Evolutionary conservation across 495 filamentous ascomycete species (phyloP).

Genomic region (Aspergillus conjunctus): DNA sequence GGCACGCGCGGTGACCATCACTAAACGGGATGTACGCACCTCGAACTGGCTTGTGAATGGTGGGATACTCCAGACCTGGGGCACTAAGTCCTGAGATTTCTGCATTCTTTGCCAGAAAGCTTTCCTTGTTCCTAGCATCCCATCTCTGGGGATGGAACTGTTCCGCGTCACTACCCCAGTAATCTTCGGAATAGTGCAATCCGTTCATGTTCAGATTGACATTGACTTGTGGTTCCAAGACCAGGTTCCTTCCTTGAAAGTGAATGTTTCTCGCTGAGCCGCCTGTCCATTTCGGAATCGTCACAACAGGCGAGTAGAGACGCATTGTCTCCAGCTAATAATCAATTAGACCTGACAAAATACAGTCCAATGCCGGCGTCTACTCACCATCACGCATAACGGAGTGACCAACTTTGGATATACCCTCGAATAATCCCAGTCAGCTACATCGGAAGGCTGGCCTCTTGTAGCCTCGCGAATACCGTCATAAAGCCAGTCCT

Average conservation of each 20-base stretch:
- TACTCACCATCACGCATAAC: constrained; percentile 40
- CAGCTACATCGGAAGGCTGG: constrained; percentile 24
- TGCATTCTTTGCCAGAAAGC: constrained; percentile 26
- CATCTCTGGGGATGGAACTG: constrained; percentile 37
- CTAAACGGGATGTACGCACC: constrained; percentile 74
- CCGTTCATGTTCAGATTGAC: constrained; percentile 39
- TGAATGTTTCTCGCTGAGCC: constrained; percentile 16
- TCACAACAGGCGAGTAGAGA: constrained; percentile 39
- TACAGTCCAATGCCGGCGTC: background rate
- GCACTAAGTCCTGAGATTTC: constrained; percentile 16
- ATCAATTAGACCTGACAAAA: background rate
- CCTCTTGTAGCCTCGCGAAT: constrained; percentile 33
- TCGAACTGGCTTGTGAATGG: constrained; percentile 59
- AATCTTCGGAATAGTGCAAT: constrained; percentile 44
- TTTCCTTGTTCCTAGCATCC: constrained; percentile 25
- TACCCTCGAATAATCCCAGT: constrained; percentile 40
- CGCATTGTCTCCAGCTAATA: constrained; percentile 45
- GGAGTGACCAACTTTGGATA: constrained; percentile 41
- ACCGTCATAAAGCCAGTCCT: constrained; percentile 45
- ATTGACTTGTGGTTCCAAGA: constrained; percentile 37
- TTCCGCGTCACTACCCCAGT: constrained; percentile 44
- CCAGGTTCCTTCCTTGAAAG: constrained; percentile 27
- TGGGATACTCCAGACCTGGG: constrained; percentile 27
- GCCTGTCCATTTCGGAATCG: constrained; percentile 41
- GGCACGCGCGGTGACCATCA: constrained; percentile 69